phyloP scores from a whole-genome alignment of 1,284 basidiomycete genomes.

The Ceratobasidium sp. region DNA sequence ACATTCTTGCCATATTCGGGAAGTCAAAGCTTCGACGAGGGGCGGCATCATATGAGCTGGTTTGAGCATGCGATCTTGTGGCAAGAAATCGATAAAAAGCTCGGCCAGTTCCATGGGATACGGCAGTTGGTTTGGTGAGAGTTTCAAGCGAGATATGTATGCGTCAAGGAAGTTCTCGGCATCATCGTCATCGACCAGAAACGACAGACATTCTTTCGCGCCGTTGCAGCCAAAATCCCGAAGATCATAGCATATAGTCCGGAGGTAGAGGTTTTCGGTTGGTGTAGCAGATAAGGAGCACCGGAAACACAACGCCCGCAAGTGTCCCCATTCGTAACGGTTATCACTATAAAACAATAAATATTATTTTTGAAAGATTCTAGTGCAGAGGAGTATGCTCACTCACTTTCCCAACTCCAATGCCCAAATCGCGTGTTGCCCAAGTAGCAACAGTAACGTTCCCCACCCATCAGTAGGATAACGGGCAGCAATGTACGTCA shows the following conservation, averaged over 20 bases:
- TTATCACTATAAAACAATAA: not conserved
- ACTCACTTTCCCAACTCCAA: not conserved
- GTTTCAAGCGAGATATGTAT: not conserved
- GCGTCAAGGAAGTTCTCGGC: not conserved
- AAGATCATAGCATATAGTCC: not conserved
- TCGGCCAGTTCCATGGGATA: not conserved
- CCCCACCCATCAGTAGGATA: not conserved
- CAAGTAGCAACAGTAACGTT: not conserved
- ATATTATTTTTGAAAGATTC: not conserved
- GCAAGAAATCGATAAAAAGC: not conserved
- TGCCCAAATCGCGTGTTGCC: not conserved
- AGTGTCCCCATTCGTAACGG: not conserved
- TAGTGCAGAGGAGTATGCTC: too few relatives aligned
- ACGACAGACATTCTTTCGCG: not conserved
- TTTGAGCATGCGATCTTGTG: slow-evolving; percentile 1
- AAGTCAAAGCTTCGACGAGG: not conserved
- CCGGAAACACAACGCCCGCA: not conserved
- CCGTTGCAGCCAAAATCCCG: not conserved
- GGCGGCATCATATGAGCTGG: not conserved
- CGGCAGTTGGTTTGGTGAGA: not conserved
- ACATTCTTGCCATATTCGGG: slow-evolving; percentile 15
- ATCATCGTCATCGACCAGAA: not conserved
- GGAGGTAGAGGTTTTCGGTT: not conserved
- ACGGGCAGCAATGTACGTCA: not conserved
- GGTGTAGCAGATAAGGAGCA: not conserved